These are phyloP conservation scores for Aspergillus eucalypticola DNA, from an alignment of 2,329 filamentous ascomycete genomes.

Conservation along the genomic window DNA sequence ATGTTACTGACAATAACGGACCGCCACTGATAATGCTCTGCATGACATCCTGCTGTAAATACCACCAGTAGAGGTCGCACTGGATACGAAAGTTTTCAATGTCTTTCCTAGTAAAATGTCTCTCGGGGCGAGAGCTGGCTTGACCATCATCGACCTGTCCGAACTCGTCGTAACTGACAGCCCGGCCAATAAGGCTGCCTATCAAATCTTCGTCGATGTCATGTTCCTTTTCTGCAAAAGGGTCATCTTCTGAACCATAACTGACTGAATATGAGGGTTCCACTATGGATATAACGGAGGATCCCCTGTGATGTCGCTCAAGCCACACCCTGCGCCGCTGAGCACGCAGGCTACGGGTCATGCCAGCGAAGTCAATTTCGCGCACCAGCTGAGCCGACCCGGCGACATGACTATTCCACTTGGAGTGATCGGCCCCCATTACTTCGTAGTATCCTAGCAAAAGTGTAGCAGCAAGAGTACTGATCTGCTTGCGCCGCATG, in stretches of 20 bases:
- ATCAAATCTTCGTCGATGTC: constrained; percentile 60
- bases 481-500: constrained; percentile 68
- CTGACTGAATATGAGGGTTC: constrained; percentile 33
- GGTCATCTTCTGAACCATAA: constrained; percentile 42
- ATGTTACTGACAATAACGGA: constrained; percentile 70
- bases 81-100: constrained; percentile 78
- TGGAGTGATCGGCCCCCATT: constrained; percentile 88
- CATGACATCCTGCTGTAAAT: constrained; percentile 88
- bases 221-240: constrained; percentile 45
- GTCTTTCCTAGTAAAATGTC: constrained; percentile 56
- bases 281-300: constrained; percentile 21
- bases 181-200: constrained; percentile 58
- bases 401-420: constrained; percentile 91
- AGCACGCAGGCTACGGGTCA: constrained; percentile 70
- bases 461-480: constrained; percentile 84
- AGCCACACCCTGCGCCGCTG: constrained; percentile 55
- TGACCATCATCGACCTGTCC: constrained; percentile 49
- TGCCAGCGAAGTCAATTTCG: constrained; percentile 75
- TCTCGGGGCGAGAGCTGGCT: constrained; percentile 25
- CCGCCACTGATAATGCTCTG: constrained; percentile 89
- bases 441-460: constrained; percentile 91
- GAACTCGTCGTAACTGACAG: constrained; percentile 60
- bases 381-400: constrained; percentile 79
- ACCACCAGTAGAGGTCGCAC: constrained; percentile 93
- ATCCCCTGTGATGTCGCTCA: constrained; percentile 32